Evolutionary conservation across 1,139 yeast genomes (phyloP).

Genomic region (Scheffersomyces titani): DNA sequence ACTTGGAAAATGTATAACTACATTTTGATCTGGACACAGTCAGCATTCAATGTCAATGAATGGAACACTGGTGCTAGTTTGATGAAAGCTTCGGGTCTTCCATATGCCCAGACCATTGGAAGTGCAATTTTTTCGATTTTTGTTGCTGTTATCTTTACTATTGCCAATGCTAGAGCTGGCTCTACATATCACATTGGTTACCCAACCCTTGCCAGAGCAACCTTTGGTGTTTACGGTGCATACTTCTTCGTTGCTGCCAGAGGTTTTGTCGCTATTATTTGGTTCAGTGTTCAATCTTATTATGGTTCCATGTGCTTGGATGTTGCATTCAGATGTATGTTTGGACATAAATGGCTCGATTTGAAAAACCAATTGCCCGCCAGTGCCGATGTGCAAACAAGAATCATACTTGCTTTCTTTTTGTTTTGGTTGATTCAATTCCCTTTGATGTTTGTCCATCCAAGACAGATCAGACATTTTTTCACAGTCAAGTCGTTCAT

Average conservation of each 20-base stretch:
- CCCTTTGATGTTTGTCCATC: conserved; percentile 2
- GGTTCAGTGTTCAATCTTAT: conserved; percentile 37
- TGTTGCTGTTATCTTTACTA: background rate
- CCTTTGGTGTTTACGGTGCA: conserved; percentile 32
- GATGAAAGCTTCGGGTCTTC: background rate
- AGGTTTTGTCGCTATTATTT: conserved; percentile 33
- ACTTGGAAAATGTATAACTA: conserved; percentile 6
- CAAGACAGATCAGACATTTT: conserved; percentile 3
- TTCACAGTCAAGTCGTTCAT: conserved; percentile 1
- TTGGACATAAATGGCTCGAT: conserved; percentile 7
- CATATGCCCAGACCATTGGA: background rate
- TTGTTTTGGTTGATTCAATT: conserved; percentile 2
- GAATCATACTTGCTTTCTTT: background rate
- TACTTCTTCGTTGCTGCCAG: conserved; percentile 32
- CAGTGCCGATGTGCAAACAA: conserved; percentile 20
- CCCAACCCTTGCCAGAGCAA: conserved; percentile 31
- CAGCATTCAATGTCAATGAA: background rate
- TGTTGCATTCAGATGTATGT: background rate
- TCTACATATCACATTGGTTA: conserved; percentile 29
- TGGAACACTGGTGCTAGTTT: conserved; percentile 1
- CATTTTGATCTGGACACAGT: background rate
- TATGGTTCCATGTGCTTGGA: conserved; percentile 23
- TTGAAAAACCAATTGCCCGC: conserved; percentile 27
- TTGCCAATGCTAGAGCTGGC: conserved; percentile 1
- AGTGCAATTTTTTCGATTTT: background rate